These are phyloP conservation scores for Auriculariales sp. DNA, from an alignment of 768 basidiomycete species.

Conservation along the genomic window DNA sequence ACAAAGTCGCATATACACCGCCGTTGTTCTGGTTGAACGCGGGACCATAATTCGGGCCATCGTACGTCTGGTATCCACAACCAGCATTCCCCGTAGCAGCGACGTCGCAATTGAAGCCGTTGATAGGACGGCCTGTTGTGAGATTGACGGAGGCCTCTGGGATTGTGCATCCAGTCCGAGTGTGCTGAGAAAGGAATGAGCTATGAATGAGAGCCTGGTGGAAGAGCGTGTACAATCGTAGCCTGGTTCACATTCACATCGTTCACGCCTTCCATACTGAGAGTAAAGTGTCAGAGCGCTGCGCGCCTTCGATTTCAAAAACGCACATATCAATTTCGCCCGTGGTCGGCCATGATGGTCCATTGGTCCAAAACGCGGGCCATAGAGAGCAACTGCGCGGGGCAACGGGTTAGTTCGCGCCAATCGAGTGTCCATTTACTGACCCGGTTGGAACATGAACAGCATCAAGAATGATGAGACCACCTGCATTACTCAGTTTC, in stretches of 20 bases:
- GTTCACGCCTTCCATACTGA: conserved; percentile 73
- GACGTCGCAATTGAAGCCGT: conserved; percentile 59
- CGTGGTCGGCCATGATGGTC: conserved; percentile 31
- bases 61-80: conserved; percentile 58
- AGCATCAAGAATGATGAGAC: conserved; percentile 68
- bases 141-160: conserved; percentile 36
- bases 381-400: conserved; percentile 14
- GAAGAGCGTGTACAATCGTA: no score
- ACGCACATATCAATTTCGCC: conserved; percentile 19
- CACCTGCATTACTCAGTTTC: conserved; percentile 38
- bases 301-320: background rate
- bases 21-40: conserved; percentile 75
- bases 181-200: no score
- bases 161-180: conserved; percentile 53
- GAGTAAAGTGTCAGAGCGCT: conserved; percentile 13
- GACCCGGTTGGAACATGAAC: conserved; percentile 86
- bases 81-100: conserved; percentile 59
- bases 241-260: conserved; percentile 72
- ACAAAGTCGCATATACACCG: conserved; percentile 81
- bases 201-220: no score
- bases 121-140: conserved; percentile 52
- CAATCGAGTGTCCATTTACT: conserved; percentile 47
- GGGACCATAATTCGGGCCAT: conserved; percentile 59
- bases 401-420: background rate
- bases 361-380: conserved; percentile 36